Base-by-base conservation (phyloP, 495 filamentous ascomycete species). In the Trichocladium uniseriatum region DNA sequence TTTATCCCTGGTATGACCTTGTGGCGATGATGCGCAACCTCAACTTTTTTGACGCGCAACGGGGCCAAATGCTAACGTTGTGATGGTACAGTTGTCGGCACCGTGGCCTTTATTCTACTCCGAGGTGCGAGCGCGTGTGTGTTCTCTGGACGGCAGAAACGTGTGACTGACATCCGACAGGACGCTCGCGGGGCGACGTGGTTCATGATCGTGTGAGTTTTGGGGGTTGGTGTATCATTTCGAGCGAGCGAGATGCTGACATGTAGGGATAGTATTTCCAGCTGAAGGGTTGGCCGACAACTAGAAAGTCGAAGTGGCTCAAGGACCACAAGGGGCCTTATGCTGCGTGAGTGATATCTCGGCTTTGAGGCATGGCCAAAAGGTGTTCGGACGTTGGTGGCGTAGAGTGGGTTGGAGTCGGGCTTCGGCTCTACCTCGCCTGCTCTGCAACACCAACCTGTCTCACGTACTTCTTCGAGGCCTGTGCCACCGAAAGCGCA, bases 241-340 rank as follows among this genome's bases (percentile, higher is more conserved):
- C 7, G 24, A 31, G 42, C 37, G 10, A 29, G n/a, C n/a, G n/a
- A n/a, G n/a, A 35, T 22, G 28, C 51, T 60, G 16, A 62, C 27
- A n/a, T 15, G 40, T 14, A 13, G 19, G 20, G 59, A 42, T 43
- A 78, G 60, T 98, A 95, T 65, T 96, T 95, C 59, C 87, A 94
- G 67, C 71, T 98, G 38, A 94, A 94, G 68, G 79, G 80, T 4
- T 91, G 86, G 83, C 69, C 73, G n/a, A 61, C 69, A 13, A 63
- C 63, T 20, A 69, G 86, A 64, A 74, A 68, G 53, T 74, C 80
- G 43, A 70, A 80, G 46, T 91, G 81, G 71, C 68, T 94, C 22
- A 53, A 77, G 43, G 69, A 77, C 48, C 74, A 84, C 48, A 69
- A 72, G 42, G 81, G 73, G 0, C 78, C 80, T 20, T 90, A 95